phyloP scores from a whole-genome alignment of 2,329 filamentous ascomycete genomes.

The Myotisia sp. region DNA sequence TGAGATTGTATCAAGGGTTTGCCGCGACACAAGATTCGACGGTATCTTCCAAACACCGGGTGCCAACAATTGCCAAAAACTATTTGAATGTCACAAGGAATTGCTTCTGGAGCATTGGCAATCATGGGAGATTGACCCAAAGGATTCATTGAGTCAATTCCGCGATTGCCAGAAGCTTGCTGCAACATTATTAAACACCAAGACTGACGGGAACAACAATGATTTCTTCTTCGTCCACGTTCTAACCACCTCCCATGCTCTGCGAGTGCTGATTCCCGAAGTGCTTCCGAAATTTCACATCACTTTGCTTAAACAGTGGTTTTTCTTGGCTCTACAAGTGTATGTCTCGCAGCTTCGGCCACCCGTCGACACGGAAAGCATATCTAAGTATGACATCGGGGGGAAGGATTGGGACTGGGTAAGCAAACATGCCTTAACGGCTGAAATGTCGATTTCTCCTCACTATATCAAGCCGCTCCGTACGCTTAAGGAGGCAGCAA shows the following conservation, averaged over 20 bases:
- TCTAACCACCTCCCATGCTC: conserved; percentile 72
- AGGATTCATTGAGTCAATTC: conserved; percentile 50
- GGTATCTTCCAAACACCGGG: conserved; percentile 46
- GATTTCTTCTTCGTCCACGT: conserved; percentile 75
- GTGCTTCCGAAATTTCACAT: conserved; percentile 61
- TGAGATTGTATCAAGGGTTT: conserved; percentile 57
- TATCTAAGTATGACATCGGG: conserved; percentile 46
- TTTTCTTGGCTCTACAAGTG: conserved; percentile 63
- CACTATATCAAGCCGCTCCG: conserved; percentile 77
- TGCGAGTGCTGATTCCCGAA: conserved; percentile 69
- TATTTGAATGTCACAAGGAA: conserved; percentile 56
- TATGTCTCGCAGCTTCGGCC: conserved; percentile 68
- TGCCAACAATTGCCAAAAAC: conserved; percentile 47
- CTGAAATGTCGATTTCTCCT: conserved; percentile 54
- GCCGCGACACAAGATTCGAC: conserved; percentile 55
- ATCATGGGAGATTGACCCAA: conserved; percentile 50
- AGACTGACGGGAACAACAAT: conserved; percentile 41
- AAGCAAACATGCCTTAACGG: conserved; percentile 54
- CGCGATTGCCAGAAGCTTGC: conserved; percentile 46
- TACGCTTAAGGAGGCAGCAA: conserved; percentile 55
- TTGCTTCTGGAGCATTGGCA: conserved; percentile 81
- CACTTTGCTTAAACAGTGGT: conserved; percentile 70
- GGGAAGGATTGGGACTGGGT: conserved; percentile 65
- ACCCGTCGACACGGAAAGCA: conserved; percentile 46
- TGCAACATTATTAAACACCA: conserved; percentile 34